Conservation (phyloP, 179 eudicot genomes). For the Corrigiola litoralis region DNA sequence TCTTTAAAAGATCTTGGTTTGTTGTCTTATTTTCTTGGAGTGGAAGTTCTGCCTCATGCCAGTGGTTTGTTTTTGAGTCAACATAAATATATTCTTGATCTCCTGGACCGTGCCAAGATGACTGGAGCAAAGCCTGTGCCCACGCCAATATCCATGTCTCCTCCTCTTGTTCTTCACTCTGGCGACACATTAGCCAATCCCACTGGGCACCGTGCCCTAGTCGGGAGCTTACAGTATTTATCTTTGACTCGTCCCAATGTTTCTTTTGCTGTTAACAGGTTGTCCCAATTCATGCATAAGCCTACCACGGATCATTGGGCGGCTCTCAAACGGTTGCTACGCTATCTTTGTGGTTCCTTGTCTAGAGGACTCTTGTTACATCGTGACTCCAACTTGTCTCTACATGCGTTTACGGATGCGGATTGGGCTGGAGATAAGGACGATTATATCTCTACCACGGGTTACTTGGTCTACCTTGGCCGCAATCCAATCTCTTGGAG, state of each 20-base stretch:
- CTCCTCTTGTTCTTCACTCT: not conserved
- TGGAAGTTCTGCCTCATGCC: not conserved
- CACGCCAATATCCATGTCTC: not conserved
- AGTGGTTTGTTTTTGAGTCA: not conserved
- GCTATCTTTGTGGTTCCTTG: too few relatives aligned
- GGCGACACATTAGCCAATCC: not conserved
- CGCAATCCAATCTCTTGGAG: too few relatives aligned
- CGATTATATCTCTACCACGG: not conserved
- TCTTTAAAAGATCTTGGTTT: not conserved
- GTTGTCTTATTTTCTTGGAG: not conserved
- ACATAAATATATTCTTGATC: not conserved
- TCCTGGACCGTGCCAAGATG: not conserved
- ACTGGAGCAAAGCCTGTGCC: not conserved
- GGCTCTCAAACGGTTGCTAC: too few relatives aligned
- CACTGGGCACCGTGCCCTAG: not conserved
- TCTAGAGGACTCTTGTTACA: too few relatives aligned
- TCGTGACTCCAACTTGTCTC: too few relatives aligned
- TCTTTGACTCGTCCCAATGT: not conserved
- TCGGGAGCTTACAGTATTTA: not conserved
- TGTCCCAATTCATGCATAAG: too few relatives aligned
- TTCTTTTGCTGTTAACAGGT: not conserved
- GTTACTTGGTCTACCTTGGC: not conserved
- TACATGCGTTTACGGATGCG: too few relatives aligned
- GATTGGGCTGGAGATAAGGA: too few relatives aligned
- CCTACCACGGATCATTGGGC: too few relatives aligned